Evolutionary conservation across 208 protist species (phyloP), one percentile per base, ranked within the genome.

Genomic region (Leishmania amazonensis): DNA sequence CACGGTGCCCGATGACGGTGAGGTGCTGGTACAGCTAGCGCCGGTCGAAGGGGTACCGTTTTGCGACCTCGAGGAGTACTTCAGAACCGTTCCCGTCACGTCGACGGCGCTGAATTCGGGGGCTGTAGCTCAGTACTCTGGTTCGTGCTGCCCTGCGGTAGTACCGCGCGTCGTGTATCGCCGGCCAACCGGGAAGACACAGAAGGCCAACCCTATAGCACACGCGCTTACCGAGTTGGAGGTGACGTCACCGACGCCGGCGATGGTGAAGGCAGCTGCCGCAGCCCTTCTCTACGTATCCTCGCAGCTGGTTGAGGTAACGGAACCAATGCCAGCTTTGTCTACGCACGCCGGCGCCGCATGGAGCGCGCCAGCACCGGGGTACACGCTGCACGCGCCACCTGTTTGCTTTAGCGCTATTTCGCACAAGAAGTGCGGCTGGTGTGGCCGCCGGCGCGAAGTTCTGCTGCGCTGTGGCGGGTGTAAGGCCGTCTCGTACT

Each of bases 1-100:
- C 76, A 88, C 88, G 28, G 73, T 96, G 77, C 90, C 91, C 40
- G 88, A 94, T 53, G 90, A 97, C 47, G 94, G 94, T 35, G 94
- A 96, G 76, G 74, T 97, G 65, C 78, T 95, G 47, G 85, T 90
- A 74, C 92, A 96, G 78, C 83, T 97, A 65, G 85, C 81, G 21
- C 91, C 91, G 21, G 78, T 95, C n/a, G 93, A 96, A 72, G 94
- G 92, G 31, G 89, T 93, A 54, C 81, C 88, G 0, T 97, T 97
- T 77, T 80, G 86, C 13, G 90, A 94, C 53, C 73, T 97, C 60
- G 94, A 96, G 45, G 81, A 67, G 45, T 87, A 91, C 54, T 81
- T 96, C 19, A 54, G 64, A n/a, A 70, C 79, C 72, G 70, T 90
- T 54, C 42, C 71, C 2, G 51, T 78, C 5, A 42, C 67, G 53